Conservation (phyloP, 345 rosid species). For the Iberis pinnata region DNA sequence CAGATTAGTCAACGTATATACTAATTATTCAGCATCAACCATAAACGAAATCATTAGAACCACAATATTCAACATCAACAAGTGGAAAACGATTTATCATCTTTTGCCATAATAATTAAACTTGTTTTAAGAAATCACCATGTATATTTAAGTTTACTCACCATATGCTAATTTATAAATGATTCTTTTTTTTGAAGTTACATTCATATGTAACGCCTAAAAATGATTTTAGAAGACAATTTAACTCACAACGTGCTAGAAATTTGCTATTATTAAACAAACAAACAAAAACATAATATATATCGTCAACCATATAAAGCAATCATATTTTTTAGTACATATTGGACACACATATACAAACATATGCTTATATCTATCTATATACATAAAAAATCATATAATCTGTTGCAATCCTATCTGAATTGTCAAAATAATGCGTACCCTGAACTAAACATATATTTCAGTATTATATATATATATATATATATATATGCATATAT, state of each 20-base stretch:
- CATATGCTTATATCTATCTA: background rate
- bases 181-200: too few species aligned
- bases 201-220: too few species aligned
- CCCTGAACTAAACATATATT: background rate
- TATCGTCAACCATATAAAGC: background rate
- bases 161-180: background rate
- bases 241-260: too few species aligned
- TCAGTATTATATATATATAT: background rate
- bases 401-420: background rate
- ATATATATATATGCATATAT: background rate
- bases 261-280: too few species aligned
- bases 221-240: too few species aligned
- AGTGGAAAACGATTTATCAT: background rate
- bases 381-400: background rate
- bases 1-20: too few species aligned
- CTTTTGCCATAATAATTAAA: background rate
- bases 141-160: background rate
- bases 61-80: slow-evolving; percentile 12
- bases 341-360: background rate
- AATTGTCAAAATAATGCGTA: background rate
- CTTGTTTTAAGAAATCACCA: background rate
- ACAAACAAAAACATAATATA: too few species aligned
- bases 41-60: slow-evolving; percentile 23
- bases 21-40: slow-evolving; percentile 16
- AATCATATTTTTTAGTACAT: background rate